A percentile compares a stretch with the other conserved stretches of the same genome.
phyloP scores from a whole-genome alignment of 495 filamentous ascomycete species.

The Massariosphaeria phaeospora region DNA sequence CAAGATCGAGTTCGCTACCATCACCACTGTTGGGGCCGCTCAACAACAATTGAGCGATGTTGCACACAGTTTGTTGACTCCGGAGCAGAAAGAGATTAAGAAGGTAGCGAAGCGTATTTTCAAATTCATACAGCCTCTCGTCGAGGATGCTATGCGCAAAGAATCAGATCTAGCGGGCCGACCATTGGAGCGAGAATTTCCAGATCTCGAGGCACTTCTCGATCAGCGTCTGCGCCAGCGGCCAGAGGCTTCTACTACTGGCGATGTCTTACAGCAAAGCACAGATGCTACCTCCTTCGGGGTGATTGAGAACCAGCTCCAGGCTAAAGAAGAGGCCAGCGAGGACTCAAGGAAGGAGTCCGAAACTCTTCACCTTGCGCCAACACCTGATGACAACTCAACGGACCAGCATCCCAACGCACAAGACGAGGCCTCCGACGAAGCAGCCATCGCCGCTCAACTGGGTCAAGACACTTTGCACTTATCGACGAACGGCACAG shows the following conservation, averaged over 20 bases:
- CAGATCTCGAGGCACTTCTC: slow-evolving; percentile 68
- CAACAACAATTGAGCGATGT: slow-evolving; percentile 52
- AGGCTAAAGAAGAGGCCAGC: neutral
- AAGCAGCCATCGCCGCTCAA: slow-evolving; percentile 28
- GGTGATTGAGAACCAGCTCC: neutral
- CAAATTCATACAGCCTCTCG: slow-evolving; percentile 66
- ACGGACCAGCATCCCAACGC: slow-evolving; percentile 21
- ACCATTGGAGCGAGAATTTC: slow-evolving; percentile 62
- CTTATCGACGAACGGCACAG: slow-evolving; percentile 3
- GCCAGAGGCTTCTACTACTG: slow-evolving; percentile 13
- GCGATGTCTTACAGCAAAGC: neutral
- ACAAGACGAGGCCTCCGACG: slow-evolving; percentile 25
- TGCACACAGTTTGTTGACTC: slow-evolving; percentile 46
- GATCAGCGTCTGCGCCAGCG: slow-evolving; percentile 42
- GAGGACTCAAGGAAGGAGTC: slow-evolving; percentile 26
- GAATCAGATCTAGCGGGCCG: slow-evolving; percentile 72
- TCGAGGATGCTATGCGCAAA: slow-evolving; percentile 71
- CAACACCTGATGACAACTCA: slow-evolving; percentile 33
- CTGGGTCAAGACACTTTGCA: slow-evolving; percentile 13
- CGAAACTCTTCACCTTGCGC: slow-evolving; percentile 33
- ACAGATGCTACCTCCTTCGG: neutral
- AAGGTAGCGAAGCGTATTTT: slow-evolving; percentile 78
- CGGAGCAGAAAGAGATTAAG: slow-evolving; percentile 61
- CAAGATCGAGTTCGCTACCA: slow-evolving; percentile 56
- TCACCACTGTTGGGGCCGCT: slow-evolving; percentile 50